Conservation (phyloP, 1,284 basidiomycete genomes). For the Irpex lacteus region DNA sequence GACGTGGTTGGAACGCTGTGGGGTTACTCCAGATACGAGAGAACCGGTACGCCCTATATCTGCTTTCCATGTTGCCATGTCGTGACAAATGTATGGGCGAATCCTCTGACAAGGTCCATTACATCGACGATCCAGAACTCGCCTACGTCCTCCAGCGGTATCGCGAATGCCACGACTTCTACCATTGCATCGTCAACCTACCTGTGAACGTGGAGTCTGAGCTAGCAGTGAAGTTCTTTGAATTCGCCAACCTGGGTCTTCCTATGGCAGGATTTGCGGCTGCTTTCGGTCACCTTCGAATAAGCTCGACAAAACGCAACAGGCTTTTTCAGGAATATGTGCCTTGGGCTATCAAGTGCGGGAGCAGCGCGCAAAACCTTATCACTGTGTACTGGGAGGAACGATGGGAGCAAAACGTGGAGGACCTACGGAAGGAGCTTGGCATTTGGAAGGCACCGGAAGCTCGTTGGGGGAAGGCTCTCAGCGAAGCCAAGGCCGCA, state of each 20-base stretch:
- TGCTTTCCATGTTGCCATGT: background rate
- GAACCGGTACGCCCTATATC: constrained; percentile 64
- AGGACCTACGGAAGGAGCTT: constrained; percentile 78
- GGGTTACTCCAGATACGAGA: constrained; percentile 94
- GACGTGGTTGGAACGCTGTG: constrained; percentile 88
- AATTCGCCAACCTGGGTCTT: constrained; percentile 89
- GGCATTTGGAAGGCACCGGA: constrained; percentile 81
- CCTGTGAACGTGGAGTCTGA: constrained; percentile 92
- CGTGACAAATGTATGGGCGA: background rate
- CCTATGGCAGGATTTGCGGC: constrained; percentile 88
- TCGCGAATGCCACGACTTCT: constrained; percentile 96
- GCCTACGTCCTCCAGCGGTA: constrained; percentile 99
- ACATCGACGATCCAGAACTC: constrained; percentile 90
- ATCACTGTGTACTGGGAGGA: constrained; percentile 97
- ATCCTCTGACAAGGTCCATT: constrained; percentile 67
- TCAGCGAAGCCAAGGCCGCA: constrained; percentile 52
- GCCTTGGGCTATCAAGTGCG: constrained; percentile 88
- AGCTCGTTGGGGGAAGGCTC: constrained; percentile 59
- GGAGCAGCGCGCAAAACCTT: constrained; percentile 69
- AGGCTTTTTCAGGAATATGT: constrained; percentile 77
- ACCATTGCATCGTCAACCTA: constrained; percentile 86
- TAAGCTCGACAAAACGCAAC: constrained; percentile 53
- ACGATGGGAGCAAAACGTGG: constrained; percentile 84
- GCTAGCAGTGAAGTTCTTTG: constrained; percentile 95
- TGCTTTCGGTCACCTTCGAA: constrained; percentile 67